These are phyloP conservation scores for Ophiosphaerella narmari DNA, from an alignment of 2,329 filamentous ascomycete species.

Conservation along the genomic window DNA sequence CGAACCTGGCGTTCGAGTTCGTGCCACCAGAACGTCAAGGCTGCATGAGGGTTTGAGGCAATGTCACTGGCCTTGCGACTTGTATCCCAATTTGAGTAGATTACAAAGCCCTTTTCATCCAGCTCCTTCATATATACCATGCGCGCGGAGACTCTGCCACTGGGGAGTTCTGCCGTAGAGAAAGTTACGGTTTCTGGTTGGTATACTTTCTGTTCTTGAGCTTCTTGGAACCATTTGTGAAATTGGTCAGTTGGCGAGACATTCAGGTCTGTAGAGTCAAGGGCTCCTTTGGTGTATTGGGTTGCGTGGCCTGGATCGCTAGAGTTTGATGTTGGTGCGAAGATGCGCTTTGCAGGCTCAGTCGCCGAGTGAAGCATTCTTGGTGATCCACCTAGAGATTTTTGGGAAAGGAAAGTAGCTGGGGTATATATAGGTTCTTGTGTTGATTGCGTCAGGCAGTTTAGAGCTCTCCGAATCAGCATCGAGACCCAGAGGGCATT, in stretches of 20 bases:
- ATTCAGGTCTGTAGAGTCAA: slow-evolving; percentile 65
- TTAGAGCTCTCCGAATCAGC: neutral
- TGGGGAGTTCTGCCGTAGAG: slow-evolving; percentile 81
- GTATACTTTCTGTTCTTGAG: slow-evolving; percentile 63
- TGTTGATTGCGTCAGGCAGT: neutral
- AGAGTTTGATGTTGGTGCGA: slow-evolving; percentile 65
- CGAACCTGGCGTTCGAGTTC: slow-evolving; percentile 85
- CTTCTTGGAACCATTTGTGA: slow-evolving; percentile 82
- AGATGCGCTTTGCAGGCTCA: slow-evolving; percentile 48
- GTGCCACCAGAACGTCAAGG: slow-evolving; percentile 90
- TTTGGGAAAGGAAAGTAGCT: neutral
- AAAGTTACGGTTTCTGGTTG: slow-evolving; percentile 90
- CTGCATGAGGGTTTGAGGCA: slow-evolving; percentile 73
- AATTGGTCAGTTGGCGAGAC: slow-evolving; percentile 79
- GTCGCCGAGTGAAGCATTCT: slow-evolving; percentile 34
- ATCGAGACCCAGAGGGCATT: slow-evolving; percentile 1
- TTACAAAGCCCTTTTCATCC: slow-evolving; percentile 78
- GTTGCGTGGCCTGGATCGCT: slow-evolving; percentile 66
- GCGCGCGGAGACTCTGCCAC: slow-evolving; percentile 80
- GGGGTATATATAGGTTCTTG: too few relatives aligned
- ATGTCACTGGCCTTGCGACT: slow-evolving; percentile 72
- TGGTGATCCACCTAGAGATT: neutral
- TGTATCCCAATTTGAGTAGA: slow-evolving; percentile 92
- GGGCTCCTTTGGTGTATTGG: slow-evolving; percentile 72
- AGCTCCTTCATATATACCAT: slow-evolving; percentile 96